phyloP scores from a whole-genome alignment of 305 asterid genomes.

The Fraxinus sp. region DNA sequence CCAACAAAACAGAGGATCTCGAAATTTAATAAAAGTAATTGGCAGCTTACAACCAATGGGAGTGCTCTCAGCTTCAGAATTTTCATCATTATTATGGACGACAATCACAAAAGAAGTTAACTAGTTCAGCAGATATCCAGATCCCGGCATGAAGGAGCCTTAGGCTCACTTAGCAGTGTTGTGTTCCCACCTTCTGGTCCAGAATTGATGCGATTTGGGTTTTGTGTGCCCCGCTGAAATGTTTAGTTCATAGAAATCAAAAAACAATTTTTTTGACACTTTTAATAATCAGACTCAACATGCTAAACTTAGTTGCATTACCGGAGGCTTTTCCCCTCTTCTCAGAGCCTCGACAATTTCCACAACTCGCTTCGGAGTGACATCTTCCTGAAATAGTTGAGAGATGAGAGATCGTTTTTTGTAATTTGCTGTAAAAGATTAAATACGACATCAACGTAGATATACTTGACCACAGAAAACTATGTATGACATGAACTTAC shows the following conservation, averaged over 20 bases:
- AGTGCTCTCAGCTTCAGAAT: slow-evolving; percentile 36
- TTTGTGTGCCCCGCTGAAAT: slow-evolving; percentile 89
- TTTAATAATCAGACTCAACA: background rate
- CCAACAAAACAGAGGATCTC: background rate
- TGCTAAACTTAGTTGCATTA: slow-evolving; percentile 34
- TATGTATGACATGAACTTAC: slow-evolving; percentile 41
- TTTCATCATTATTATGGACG: slow-evolving; percentile 50
- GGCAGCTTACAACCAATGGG: slow-evolving; percentile 39
- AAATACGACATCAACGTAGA: background rate
- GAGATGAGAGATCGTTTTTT: background rate
- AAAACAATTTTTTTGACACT: background rate
- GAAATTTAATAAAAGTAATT: slow-evolving; percentile 15
- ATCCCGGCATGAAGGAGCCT: slow-evolving; percentile 91
- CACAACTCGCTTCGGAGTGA: slow-evolving; percentile 77
- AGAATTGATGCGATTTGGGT: slow-evolving; percentile 65
- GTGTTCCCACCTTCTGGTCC: slow-evolving; percentile 94
- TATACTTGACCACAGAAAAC: background rate
- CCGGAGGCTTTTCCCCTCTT: slow-evolving; percentile 96
- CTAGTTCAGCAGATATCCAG: slow-evolving; percentile 78
- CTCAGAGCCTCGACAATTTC: slow-evolving; percentile 91
- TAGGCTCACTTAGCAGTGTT: slow-evolving; percentile 81
- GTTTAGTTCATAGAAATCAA: slow-evolving; percentile 5
- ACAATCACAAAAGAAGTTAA: slow-evolving; percentile 16
- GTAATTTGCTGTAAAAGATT: background rate
- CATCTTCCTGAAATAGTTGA: slow-evolving; percentile 71